Conservation (phyloP, 768 basidiomycete species). For the Termitomyces sp. region DNA sequence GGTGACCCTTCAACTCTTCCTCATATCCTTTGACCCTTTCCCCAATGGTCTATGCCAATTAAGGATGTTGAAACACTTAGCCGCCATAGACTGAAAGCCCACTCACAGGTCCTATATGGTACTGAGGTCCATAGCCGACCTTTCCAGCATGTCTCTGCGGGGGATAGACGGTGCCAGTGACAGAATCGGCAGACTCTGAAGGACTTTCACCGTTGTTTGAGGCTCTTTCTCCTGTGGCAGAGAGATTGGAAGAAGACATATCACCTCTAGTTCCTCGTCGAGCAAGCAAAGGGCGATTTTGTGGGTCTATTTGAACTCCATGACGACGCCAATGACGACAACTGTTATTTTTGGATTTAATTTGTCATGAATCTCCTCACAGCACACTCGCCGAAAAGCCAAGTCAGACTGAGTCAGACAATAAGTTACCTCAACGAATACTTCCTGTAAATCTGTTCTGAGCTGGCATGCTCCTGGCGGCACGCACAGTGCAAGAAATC, state of each 20-base stretch:
- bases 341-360: background rate
- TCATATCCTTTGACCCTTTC: conserved; percentile 29
- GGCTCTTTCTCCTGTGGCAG: background rate
- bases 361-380: background rate
- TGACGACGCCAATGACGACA: conserved; percentile 5
- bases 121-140: conserved; percentile 41
- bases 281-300: background rate
- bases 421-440: too few relatives aligned
- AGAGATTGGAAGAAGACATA: conserved; percentile 11
- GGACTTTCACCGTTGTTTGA: background rate
- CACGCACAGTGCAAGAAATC: background rate
- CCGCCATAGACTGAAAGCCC: background rate
- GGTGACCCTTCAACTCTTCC: conserved; percentile 29
- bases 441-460: background rate
- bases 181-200: background rate
- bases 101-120: conserved; percentile 27
- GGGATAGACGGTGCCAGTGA: conserved; percentile 22
- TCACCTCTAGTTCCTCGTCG: background rate
- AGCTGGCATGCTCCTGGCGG: background rate
- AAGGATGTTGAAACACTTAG: background rate
- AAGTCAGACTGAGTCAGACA: too few relatives aligned
- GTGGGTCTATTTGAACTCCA: background rate
- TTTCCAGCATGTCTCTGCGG: conserved; percentile 38
- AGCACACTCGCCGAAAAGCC: background rate
- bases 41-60: conserved; percentile 18